phyloP scores from a whole-genome alignment of 73 alveolate species.

The Paramecium sexaurelia region DNA sequence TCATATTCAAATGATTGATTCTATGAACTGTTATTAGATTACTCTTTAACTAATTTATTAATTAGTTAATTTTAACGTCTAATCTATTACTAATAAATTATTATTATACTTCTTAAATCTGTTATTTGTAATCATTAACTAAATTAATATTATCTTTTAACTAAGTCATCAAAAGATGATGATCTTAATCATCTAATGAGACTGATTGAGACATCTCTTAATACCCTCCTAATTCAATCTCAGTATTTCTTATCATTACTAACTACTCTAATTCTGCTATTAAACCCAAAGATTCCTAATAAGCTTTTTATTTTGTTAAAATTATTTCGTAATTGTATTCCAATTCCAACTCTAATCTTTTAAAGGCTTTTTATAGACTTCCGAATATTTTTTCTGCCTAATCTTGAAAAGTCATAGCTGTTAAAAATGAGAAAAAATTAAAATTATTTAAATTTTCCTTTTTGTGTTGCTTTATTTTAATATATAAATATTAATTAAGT shows the following conservation, averaged over 20 bases:
- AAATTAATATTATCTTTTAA: slow-evolving; percentile 45
- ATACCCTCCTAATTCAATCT: not conserved
- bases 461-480: not conserved
- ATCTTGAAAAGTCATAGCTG: slow-evolving; percentile 47
- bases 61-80: slow-evolving; percentile 42
- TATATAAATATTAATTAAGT: not conserved
- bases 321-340: slow-evolving; percentile 25
- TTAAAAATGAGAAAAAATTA: slow-evolving; percentile 7
- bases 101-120: slow-evolving; percentile 14
- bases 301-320: not conserved
- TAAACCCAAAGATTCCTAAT: slow-evolving; percentile 1
- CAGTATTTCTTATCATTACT: not conserved
- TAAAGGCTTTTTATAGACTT: not conserved
- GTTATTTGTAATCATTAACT: slow-evolving; percentile 44
- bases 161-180: slow-evolving; percentile 11
- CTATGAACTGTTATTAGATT: not conserved
- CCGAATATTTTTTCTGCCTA: slow-evolving; percentile 28
- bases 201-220: not conserved
- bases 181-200: slow-evolving; percentile 45
- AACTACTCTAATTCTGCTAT: slow-evolving; percentile 57
- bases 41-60: slow-evolving; percentile 17
- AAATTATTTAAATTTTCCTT: slow-evolving; percentile 20
- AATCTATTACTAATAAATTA: not conserved
- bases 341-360: slow-evolving; percentile 37
- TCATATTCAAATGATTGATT: not conserved